A percentile compares a stretch with the other conserved stretches of the same genome.
phyloP scores from a whole-genome alignment of 805 yeast species.

The Saccharomycopsis sp. region DNA sequence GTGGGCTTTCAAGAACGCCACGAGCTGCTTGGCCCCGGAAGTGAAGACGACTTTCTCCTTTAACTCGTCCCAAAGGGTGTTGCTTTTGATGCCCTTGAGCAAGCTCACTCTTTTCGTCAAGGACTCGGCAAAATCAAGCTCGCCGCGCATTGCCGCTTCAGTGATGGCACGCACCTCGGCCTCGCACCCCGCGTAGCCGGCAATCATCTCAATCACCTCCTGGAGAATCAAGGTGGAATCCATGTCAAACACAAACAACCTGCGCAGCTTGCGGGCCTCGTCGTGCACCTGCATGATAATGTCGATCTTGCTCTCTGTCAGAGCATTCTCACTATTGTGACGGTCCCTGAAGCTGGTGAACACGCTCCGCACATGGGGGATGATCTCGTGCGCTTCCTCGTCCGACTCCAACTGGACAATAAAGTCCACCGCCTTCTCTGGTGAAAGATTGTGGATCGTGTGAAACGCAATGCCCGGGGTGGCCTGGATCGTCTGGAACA shows the following conservation, averaged over 20 bases:
- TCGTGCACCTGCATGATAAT: conserved; percentile 34
- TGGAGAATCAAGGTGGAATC: conserved; percentile 94
- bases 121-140: conserved; percentile 81
- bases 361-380: not conserved
- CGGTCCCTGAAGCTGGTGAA: conserved; percentile 4
- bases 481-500: conserved; percentile 6
- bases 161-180: conserved; percentile 82
- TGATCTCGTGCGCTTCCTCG: not conserved
- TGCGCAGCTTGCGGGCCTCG: conserved; percentile 30
- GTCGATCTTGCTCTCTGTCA: conserved; percentile 29
- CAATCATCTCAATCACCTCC: conserved; percentile 94
- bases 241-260: conserved; percentile 88
- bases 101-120: conserved; percentile 64
- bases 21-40: conserved; percentile 74
- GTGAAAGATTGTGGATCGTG: conserved; percentile 11
- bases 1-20: conserved; percentile 45
- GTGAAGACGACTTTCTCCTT: conserved; percentile 64
- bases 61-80: conserved; percentile 68
- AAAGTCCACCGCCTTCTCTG: conserved; percentile 19
- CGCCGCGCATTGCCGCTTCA: conserved; percentile 94
- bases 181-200: conserved; percentile 88
- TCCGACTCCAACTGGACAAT: conserved; percentile 11
- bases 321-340: conserved; percentile 7
- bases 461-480: conserved; percentile 12
- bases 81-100: conserved; percentile 72